A percentile compares a stretch with the other conserved stretches of the same genome.
Conservation (phyloP, 2,329 filamentous ascomycete species). For the Phyllosticta citribraziliensis region DNA sequence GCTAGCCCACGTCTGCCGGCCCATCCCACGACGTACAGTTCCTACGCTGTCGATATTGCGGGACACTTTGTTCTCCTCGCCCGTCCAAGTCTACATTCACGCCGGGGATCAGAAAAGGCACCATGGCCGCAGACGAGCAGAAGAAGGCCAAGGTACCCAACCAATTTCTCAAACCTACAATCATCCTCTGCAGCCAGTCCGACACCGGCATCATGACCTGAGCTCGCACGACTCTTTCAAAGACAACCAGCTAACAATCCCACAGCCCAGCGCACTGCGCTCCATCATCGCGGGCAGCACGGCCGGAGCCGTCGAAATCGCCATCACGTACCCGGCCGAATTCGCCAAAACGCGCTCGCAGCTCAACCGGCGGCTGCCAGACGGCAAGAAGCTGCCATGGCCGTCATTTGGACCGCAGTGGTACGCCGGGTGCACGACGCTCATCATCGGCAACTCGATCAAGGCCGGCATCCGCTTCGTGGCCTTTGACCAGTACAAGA, state of each 20-base stretch:
- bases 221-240: background rate
- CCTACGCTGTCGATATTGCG: background rate
- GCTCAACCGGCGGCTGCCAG: slow-evolving; percentile 73
- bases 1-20: background rate
- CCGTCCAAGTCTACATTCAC: background rate
- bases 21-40: background rate
- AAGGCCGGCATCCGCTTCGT: slow-evolving; percentile 96
- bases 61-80: background rate
- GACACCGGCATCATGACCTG: background rate
- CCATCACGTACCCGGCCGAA: slow-evolving; percentile 90
- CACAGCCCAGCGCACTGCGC: slow-evolving; percentile 66
- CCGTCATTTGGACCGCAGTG: slow-evolving; percentile 87
- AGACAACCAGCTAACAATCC: background rate
- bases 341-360: slow-evolving; percentile 95
- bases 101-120: background rate
- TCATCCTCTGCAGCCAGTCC: background rate
- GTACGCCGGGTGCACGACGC: slow-evolving; percentile 95
- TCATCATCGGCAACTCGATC: slow-evolving; percentile 92
- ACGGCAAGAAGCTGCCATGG: slow-evolving; percentile 83
- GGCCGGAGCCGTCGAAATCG: slow-evolving; percentile 92
- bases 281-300: slow-evolving; percentile 86
- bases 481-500: slow-evolving; percentile 91
- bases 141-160: slow-evolving; percentile 10
- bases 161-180: background rate
- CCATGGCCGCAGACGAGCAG: slow-evolving; percentile 10